Evolutionary conservation across 2,329 filamentous ascomycete genomes (phyloP), one percentile per base, ranked within the genome.

Genomic region (Tolypocladium album): DNA sequence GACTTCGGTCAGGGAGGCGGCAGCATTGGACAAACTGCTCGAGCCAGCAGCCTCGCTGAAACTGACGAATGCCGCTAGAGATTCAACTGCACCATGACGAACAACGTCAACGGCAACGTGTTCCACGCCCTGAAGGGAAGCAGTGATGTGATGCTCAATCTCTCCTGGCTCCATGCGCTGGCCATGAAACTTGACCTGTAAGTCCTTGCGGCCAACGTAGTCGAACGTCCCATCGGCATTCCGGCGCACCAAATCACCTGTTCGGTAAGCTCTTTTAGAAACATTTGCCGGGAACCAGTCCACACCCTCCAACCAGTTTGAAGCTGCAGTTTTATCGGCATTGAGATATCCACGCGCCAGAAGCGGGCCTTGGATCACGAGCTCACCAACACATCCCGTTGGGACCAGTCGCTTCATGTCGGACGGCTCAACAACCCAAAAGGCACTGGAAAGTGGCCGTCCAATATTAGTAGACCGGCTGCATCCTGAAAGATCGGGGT

Each of bases 161-260:
- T 69, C 68, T 0, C 62, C 66, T n/a, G 81, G 72, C 69, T 81
- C 85, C 55, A 83, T 74, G 57, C 82, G 70, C 61, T 79, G 84
- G 27, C 85, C 86, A n/a, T 78, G 76, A 9, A 86, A 69, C 67
- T 86, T 86, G 57, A 84, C 76, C 65, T 85, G 82, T 0, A 75
- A 76, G 63, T 86, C 82, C 62, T 81, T 83, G 17, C 83, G 74
- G 52, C 80, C 81, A 38, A 80, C 64, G 57, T 76, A 81, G 0
- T 72, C 64, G 12, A 82, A 66, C 17, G 67, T 68, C 0, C 76
- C 75, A 56, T 79, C 72, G 0, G 68, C 65, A 36, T 74, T 67
- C 31, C 78, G 78, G 42, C 67, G 68, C 3, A 71, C 78, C 17
- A 81, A 68, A 61, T 82, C 79, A 4, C 79, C 79, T 1, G 79